Base-by-base conservation (phyloP, 495 filamentous ascomycete genomes). In the Thermothielavioides terrestris region DNA sequence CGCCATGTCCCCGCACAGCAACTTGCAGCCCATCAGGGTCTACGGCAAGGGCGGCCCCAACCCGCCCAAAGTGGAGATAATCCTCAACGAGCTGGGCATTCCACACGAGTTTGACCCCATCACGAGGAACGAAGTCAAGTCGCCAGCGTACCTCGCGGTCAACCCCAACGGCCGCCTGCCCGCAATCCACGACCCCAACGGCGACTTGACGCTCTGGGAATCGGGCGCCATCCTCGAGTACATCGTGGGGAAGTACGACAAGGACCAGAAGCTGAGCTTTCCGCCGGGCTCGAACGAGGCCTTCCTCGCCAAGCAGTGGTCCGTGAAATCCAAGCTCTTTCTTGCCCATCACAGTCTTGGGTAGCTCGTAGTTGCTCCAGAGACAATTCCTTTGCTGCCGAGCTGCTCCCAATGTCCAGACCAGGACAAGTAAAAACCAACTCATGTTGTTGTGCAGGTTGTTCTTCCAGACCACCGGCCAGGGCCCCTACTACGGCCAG, bases 111-210 rank as follows among this genome's bases (percentile, higher is more conserved):
- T 63, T 40, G 68, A 70, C 11, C 22, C 49, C 2, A 22, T 80
- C 32, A 28, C 42, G 2, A 70, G 77, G 45, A 23, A 55, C 9
- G 76, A 80, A 2, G 62, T 83, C 54, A 89, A 89, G 66, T 60
- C 71, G 25, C 63, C 69, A 11, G 62, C 67, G 0, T 89, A 68
- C 63, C 59, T 67, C 8, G 66, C 67, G 11, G 54, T 84, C 69
- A 89, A 86, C 62, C 84, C 83, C 53, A 89, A 89, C 65, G 85
- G 85, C 42, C 83, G 86, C 2, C 42, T 83, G 10, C 83, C 77
- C 0, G 46, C 67, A 38, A 79, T 88, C 47, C 62, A 83, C 40
- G 85, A 88, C 60, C 75, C 78, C 20, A 88, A 89, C 68, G 83
- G 77, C 0, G 74, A 68, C 49, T 65, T 84, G 53, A 80, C 68